Evolutionary conservation across 2,329 filamentous ascomycete genomes (phyloP), one percentile per base, ranked within the genome.

Genomic region (Monosporascus sp.): DNA sequence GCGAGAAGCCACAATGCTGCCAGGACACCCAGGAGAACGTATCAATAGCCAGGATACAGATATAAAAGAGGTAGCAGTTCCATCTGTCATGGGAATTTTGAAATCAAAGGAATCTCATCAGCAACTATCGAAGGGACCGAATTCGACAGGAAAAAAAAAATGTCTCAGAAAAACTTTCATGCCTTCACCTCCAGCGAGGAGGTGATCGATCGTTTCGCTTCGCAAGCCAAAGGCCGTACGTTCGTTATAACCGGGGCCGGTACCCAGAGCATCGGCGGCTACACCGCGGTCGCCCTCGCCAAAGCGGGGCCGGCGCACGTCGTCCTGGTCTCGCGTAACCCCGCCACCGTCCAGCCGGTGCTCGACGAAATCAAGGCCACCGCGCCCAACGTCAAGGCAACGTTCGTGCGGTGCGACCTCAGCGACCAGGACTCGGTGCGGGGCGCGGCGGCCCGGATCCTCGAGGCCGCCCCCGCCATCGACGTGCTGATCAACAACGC

Each of bases 401-500:
- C 51, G 6, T 60, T 61, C 50, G 43, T 60, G 11, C 46, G 50
- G 20, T 60, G 56, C 50, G 58, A 57, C 31, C 55, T 60, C 17
- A 54, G 54, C 1, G 57, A 59, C 51, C 53, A 54, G 38, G 55
- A 55, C 54, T 58, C 56, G 2, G 56, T 63, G 7, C 53, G 56
- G 22, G 49, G 44, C 8, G 54, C 59, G 14, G 61, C 56, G 7
- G 34, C 49, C 36, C 36, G 40, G n/a, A 58, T 62, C 20, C 56
- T 57, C 36, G 41, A 44, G 2, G 47, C 51, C 19, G 51, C 56
- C 40, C 48, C 56, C 11, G 24, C 26, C 16, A 59, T 62, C 49
- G 57, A 62, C 52, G 57, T 59, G 5, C 49, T 61, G 26, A 50
- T 58, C 45, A 59, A 59, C 52, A 60, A 52, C 46, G 52, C 54